Conservation (phyloP, 192 early-diverging fungal species). For the Dispira parvispora region DNA sequence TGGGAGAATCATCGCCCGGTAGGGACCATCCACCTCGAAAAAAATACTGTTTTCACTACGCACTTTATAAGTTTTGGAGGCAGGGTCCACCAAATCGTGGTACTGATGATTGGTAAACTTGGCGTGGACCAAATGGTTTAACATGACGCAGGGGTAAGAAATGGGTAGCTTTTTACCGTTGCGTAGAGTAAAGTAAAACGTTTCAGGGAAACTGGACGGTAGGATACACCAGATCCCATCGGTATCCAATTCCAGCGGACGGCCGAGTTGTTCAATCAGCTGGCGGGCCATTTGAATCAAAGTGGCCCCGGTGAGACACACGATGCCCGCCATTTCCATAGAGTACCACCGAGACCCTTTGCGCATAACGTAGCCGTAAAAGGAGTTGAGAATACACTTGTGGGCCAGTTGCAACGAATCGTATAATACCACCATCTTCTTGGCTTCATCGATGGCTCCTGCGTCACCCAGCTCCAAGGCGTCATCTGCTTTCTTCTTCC, state of each 20-base stretch:
- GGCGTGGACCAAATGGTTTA: slow-evolving; percentile 92
- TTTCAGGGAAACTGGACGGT: slow-evolving; percentile 83
- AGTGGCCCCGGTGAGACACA: slow-evolving; percentile 86
- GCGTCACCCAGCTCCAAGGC: slow-evolving; percentile 47
- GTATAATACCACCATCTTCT: slow-evolving; percentile 86
- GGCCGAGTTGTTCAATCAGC: slow-evolving; percentile 81
- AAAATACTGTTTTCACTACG: slow-evolving; percentile 92
- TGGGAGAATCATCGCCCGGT: slow-evolving; percentile 95
- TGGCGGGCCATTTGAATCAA: slow-evolving; percentile 94
- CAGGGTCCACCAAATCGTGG: slow-evolving; percentile 50
- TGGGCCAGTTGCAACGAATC: slow-evolving; percentile 97
- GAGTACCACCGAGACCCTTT: slow-evolving; percentile 98
- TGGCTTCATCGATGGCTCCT: slow-evolving; percentile 56
- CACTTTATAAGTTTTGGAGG: slow-evolving; percentile 39
- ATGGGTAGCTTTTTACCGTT: slow-evolving; percentile 67
- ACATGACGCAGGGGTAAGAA: slow-evolving; percentile 95
- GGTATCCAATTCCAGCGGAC: slow-evolving; percentile 92
- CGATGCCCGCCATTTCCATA: slow-evolving; percentile 98
- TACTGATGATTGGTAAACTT: slow-evolving; percentile 97
- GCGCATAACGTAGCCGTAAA: slow-evolving; percentile 98
- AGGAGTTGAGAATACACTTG: slow-evolving; percentile 89
- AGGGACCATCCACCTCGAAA: slow-evolving; percentile 98
- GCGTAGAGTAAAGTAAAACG: slow-evolving; percentile 68
- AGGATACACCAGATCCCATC: slow-evolving; percentile 99
- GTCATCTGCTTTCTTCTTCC: slow-evolving; percentile 69